Conservation (phyloP, 2,329 filamentous ascomycete genomes). For the Keithomyces neogunnii region DNA sequence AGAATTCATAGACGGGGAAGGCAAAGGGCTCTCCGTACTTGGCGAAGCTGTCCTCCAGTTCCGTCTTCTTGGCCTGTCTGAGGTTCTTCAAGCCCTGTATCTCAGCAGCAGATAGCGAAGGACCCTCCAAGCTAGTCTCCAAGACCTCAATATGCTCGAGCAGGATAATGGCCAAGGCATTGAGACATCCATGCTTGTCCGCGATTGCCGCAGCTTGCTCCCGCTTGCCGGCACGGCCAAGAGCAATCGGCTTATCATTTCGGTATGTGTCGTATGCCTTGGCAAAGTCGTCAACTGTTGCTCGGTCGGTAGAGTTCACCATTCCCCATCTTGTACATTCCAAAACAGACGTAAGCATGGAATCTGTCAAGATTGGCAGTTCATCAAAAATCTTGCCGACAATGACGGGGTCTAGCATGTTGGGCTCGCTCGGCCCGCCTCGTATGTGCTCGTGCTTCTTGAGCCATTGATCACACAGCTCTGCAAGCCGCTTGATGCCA, state of each 20-base stretch:
- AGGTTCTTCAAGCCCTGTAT: slow-evolving; percentile 22
- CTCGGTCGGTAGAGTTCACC: slow-evolving; percentile 30
- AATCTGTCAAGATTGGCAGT: slow-evolving; percentile 43
- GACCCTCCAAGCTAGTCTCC: slow-evolving; percentile 18
- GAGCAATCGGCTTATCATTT: slow-evolving; percentile 41
- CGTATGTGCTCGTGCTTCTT: slow-evolving; percentile 32
- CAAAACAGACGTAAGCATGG: slow-evolving; percentile 44
- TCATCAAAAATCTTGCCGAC: slow-evolving; percentile 38
- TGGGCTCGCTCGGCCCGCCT: slow-evolving; percentile 21
- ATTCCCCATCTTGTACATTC: slow-evolving; percentile 45
- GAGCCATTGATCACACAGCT: slow-evolving; percentile 49
- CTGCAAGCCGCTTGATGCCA: slow-evolving; percentile 50
- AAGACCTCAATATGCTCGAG: slow-evolving; percentile 42
- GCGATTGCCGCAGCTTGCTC: slow-evolving; percentile 50
- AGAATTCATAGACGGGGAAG: slow-evolving; percentile 70
- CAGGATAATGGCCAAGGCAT: slow-evolving; percentile 47
- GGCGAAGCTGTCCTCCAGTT: slow-evolving; percentile 47
- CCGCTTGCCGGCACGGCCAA: slow-evolving; percentile 48
- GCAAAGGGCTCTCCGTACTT: slow-evolving; percentile 59
- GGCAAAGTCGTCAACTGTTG: slow-evolving; percentile 35
- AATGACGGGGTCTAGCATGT: slow-evolving; percentile 28
- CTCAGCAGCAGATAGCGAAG: slow-evolving; percentile 20
- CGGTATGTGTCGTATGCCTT: slow-evolving; percentile 42
- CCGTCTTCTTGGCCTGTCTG: slow-evolving; percentile 32
- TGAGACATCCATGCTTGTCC: slow-evolving; percentile 47